Percentiles rank a stretch among this genome's conserved stretches.
These are phyloP conservation scores for Centaurea solstitialis DNA, from an alignment of 129 eudicot species.

Conservation along the genomic window DNA sequence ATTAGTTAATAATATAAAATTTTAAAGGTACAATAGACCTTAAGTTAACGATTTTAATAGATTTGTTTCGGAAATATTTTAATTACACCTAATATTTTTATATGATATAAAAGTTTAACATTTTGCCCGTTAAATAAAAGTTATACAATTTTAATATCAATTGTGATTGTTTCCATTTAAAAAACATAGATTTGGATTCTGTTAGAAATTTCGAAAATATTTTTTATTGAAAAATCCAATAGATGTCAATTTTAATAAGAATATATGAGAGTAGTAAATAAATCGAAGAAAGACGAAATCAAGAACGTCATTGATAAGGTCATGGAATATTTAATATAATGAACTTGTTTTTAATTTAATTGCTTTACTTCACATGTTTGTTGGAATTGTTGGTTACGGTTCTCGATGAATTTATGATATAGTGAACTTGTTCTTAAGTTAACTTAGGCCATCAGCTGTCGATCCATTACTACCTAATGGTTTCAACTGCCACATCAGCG, in stretches of 20 bases:
- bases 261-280: not conserved
- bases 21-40: not conserved
- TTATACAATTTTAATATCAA: no score
- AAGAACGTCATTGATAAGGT: constrained; percentile 28
- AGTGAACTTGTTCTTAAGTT: no score
- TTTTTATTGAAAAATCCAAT: not conserved
- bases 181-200: not conserved
- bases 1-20: no score
- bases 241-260: not conserved
- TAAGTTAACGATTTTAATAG: not conserved
- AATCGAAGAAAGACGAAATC: not conserved
- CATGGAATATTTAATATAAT: constrained; percentile 12
- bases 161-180: no score
- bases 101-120: no score
- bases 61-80: not conserved
- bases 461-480: no score
- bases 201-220: not conserved
- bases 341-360: not conserved
- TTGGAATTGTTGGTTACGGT: not conserved
- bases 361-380: not conserved
- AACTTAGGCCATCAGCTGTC: no score
- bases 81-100: no score
- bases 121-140: not conserved
- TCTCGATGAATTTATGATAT: no score
- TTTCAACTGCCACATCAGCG: no score